Base-by-base conservation (phyloP, 768 basidiomycete species). In the Calocera viscosa region DNA sequence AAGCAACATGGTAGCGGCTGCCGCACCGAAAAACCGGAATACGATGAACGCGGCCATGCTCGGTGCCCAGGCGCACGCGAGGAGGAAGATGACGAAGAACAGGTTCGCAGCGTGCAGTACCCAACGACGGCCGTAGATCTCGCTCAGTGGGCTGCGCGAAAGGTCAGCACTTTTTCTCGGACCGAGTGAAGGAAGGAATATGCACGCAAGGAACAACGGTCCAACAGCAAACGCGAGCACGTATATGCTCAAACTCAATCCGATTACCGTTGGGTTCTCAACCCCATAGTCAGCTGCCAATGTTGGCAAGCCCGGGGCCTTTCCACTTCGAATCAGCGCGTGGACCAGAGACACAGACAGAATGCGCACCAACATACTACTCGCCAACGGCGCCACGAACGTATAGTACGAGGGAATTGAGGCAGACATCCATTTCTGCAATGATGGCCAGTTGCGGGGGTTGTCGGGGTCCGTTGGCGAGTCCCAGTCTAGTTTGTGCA, bases 41-140 rank as follows among this genome's bases (percentile, higher is more conserved):
- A 71, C 83, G 32, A 90, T 81, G 38, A 91, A 77, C 1, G 81
- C 66, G 0, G 75, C 79, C 2, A 80, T 79, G 14, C 74, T 83
- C 1, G 87, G 86, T 11, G 87, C 80, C 71, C 85, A 84, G 0
- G 86, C 87, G 72, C 89, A 90, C 2, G 84, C 88, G 2, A 90
- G 71, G 67, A 80, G 86, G 75, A 90, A 87, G 7, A 74, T 80
- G 24, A 87, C 69, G 69, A 83, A 88, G 65, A 86, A 75, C 5
- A 89, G 38, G 68, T 88, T 89, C 17, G 78, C 77, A 26, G 88
- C 80, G 71, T 90, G 87, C 41, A 89, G 76, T 72, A 87, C 86
- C 86, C 86, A 88, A 72, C 77, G 80, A 30, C 88, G 82, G 0
- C 87, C 87, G 71, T 85, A 88, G 75, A 89, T 85, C 74, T 89